phyloP scores from a whole-genome alignment of 2,329 filamentous ascomycete genomes.

The Chaetomium sp. region DNA sequence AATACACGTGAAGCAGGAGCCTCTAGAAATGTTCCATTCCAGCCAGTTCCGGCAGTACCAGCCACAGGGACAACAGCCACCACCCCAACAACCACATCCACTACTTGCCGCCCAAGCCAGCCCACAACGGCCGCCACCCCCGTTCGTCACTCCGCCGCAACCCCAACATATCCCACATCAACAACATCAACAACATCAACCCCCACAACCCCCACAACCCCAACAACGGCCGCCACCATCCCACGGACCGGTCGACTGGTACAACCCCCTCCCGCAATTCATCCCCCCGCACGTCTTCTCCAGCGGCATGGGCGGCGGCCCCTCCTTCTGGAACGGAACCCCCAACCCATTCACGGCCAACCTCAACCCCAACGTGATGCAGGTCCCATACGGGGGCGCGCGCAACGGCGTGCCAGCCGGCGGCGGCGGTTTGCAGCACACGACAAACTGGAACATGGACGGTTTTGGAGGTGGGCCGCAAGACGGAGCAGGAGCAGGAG shows the following conservation, averaged over 20 bases:
- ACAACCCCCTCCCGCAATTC: constrained; percentile 54
- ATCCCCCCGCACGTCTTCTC: constrained; percentile 58
- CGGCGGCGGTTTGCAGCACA: neutral
- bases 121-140: constrained; percentile 31
- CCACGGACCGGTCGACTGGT: constrained; percentile 52
- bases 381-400: constrained; percentile 22
- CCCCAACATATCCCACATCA: constrained; percentile 38
- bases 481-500: neutral
- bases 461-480: neutral
- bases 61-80: constrained; percentile 25
- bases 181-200: constrained; percentile 12
- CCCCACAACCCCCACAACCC: constrained; percentile 36
- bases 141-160: constrained; percentile 45
- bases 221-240: constrained; percentile 49
- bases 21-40: neutral
- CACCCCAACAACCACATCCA: constrained; percentile 18
- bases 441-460: constrained; percentile 7
- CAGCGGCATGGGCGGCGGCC: constrained; percentile 42
- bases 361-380: constrained; percentile 16
- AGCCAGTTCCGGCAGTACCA: constrained; percentile 11
- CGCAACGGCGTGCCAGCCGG: neutral
- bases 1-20: constrained; percentile 16
- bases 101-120: constrained; percentile 25
- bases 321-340: constrained; percentile 47
- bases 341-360: constrained; percentile 35